Evolutionary conservation across 2,329 filamentous ascomycete species (phyloP).

Genomic region (Didymella keratinophila): DNA sequence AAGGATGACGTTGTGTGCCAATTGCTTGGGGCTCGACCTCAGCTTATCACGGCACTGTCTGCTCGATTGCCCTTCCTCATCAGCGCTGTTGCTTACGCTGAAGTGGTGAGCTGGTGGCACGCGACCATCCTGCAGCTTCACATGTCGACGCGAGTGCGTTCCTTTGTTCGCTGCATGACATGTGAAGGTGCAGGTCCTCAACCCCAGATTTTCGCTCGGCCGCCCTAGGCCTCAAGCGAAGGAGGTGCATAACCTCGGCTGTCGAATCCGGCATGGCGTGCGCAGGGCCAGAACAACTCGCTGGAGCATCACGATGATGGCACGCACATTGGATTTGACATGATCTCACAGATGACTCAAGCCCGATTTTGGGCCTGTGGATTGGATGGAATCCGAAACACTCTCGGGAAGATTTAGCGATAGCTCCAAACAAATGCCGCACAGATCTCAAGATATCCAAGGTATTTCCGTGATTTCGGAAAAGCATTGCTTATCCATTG

Average conservation of each 20-base stretch:
- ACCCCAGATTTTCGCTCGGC: constrained; percentile 16
- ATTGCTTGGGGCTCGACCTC: constrained; percentile 34
- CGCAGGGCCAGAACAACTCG: constrained; percentile 16
- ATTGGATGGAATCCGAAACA: background rate
- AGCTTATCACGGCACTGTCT: background rate
- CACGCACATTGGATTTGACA: constrained; percentile 1
- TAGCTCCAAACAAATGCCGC: constrained; percentile 1
- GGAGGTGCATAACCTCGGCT: constrained; percentile 24
- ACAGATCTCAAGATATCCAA: background rate
- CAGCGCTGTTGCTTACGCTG: constrained; percentile 1
- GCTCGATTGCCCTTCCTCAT: constrained; percentile 4
- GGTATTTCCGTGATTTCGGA: background rate
- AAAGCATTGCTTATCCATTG: background rate
- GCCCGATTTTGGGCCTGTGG: constrained; percentile 4
- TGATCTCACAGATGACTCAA: constrained; percentile 1
- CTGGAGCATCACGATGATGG: constrained; percentile 15
- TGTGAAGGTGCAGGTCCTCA: constrained; percentile 40
- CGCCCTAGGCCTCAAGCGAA: constrained; percentile 15
- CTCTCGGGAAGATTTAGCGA: background rate
- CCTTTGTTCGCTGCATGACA: constrained; percentile 29
- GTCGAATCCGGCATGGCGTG: constrained; percentile 16
- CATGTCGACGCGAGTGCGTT: constrained; percentile 33
- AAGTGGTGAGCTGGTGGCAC: constrained; percentile 21
- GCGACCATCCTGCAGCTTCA: constrained; percentile 39
- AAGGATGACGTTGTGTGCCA: constrained; percentile 47